These are phyloP conservation scores for Stromatinia cepivora DNA, from an alignment of 2,329 filamentous ascomycete genomes.

Conservation along the genomic window DNA sequence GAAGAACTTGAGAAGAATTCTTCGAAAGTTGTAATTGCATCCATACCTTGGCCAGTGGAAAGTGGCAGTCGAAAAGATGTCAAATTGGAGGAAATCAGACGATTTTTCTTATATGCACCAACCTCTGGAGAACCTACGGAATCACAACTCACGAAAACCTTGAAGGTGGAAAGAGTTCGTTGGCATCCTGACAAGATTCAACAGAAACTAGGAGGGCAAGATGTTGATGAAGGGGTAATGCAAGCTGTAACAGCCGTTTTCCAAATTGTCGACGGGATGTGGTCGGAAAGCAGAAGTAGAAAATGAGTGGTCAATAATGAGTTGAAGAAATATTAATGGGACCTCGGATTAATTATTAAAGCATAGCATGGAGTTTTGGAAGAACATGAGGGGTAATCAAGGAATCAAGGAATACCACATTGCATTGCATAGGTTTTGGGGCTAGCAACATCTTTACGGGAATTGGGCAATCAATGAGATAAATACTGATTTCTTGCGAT, in stretches of 20 bases:
- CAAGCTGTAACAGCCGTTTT: constrained; percentile 85
- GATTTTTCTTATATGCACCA: constrained; percentile 60
- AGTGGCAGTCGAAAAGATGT: constrained; percentile 58
- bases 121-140: constrained; percentile 37
- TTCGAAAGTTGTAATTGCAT: constrained; percentile 49
- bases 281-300: constrained; percentile 54
- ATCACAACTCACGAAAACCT: constrained; percentile 47
- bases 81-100: constrained; percentile 55
- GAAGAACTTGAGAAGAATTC: constrained; percentile 46
- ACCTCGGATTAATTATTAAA: neutral
- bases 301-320: constrained; percentile 19
- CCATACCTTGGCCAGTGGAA: constrained; percentile 64
- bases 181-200: constrained; percentile 99
- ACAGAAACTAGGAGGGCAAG: constrained; percentile 73
- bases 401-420: neutral
- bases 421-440: neutral
- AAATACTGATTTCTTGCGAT: neutral
- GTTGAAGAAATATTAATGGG: neutral
- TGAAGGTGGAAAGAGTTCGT: constrained; percentile 83
- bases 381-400: constrained; percentile 14
- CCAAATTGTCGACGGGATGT: constrained; percentile 82
- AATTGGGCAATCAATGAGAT: neutral
- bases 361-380: constrained; percentile 31
- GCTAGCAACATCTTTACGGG: neutral
- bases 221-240: constrained; percentile 70